A percentile compares a stretch with the other conserved stretches of the same genome.
Conservation (phyloP, 2,329 filamentous ascomycete species). For the Chalaropsis thielavioides region DNA sequence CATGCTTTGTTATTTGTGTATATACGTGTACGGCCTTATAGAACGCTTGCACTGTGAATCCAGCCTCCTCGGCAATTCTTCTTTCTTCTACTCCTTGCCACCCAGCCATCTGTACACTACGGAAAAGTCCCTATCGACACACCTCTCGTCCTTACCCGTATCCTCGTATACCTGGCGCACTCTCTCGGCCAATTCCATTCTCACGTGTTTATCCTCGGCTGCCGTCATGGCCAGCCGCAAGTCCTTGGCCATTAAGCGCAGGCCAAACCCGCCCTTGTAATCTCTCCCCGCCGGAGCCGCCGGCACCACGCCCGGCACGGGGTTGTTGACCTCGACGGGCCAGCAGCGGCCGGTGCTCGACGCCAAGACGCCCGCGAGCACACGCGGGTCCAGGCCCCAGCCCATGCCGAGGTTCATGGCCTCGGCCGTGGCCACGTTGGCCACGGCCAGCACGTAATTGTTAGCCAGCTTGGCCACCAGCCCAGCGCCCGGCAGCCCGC, state of each 20-base stretch:
- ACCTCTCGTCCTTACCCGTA: slow-evolving; percentile 45
- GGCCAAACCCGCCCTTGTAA: slow-evolving; percentile 64
- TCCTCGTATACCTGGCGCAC: slow-evolving; percentile 54
- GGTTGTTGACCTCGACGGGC: slow-evolving; percentile 93
- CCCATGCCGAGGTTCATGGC: slow-evolving; percentile 51
- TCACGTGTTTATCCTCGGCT: slow-evolving; percentile 51
- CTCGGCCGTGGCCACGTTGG: slow-evolving; percentile 63
- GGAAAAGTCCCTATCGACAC: slow-evolving; percentile 62
- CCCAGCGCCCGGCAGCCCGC: slow-evolving; percentile 71
- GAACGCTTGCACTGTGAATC: neutral
- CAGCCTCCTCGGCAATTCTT: neutral
- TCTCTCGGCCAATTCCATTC: slow-evolving; percentile 47
- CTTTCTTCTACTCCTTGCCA: slow-evolving; percentile 30
- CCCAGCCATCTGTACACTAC: slow-evolving; percentile 63
- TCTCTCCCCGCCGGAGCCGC: slow-evolving; percentile 60
- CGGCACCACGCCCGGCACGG: slow-evolving; percentile 70
- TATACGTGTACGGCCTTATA: neutral
- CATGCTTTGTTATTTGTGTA: neutral
- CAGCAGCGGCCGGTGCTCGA: slow-evolving; percentile 89
- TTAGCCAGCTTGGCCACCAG: slow-evolving; percentile 90
- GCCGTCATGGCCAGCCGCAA: slow-evolving; percentile 58
- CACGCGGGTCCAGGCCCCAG: slow-evolving; percentile 45
- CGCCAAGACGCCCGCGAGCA: slow-evolving; percentile 76
- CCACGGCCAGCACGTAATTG: slow-evolving; percentile 89
- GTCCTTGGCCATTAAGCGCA: slow-evolving; percentile 70